phyloP scores from a whole-genome alignment of 2,329 filamentous ascomycete species.

The Diaporthe longicolla region DNA sequence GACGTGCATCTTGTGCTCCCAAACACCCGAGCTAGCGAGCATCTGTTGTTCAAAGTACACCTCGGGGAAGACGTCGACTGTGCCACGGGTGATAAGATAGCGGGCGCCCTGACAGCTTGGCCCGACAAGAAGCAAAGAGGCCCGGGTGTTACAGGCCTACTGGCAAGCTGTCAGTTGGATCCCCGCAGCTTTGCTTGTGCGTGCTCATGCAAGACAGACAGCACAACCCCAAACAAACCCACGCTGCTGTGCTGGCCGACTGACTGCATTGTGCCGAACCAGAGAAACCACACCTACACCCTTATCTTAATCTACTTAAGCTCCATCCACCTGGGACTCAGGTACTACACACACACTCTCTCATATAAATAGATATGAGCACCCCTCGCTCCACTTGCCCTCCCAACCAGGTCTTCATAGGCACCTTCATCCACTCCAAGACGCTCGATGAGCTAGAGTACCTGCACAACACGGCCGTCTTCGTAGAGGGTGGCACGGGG shows the following conservation, averaged over 20 bases:
- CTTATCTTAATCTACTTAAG: too few species aligned
- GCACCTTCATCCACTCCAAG: conserved; percentile 69
- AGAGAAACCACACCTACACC: conserved; percentile 6
- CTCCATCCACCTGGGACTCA: too few species aligned
- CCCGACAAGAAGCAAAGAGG: background rate
- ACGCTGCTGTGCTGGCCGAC: conserved; percentile 7
- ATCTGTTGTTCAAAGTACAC: background rate
- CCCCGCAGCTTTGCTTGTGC: background rate
- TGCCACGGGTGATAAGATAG: conserved; percentile 39
- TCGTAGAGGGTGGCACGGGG: conserved; percentile 62
- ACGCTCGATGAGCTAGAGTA: conserved; percentile 64
- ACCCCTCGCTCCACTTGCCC: background rate
- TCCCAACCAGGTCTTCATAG: conserved; percentile 64
- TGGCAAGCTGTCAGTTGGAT: background rate
- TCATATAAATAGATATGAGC: conserved; percentile 9
- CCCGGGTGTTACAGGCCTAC: conserved; percentile 8
- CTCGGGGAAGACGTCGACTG: background rate
- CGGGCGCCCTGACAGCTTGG: conserved; percentile 27
- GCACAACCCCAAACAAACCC: background rate
- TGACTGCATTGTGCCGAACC: conserved; percentile 23
- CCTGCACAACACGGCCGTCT: conserved; percentile 64
- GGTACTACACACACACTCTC: background rate
- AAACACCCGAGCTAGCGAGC: background rate
- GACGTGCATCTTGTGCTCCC: conserved; percentile 26
- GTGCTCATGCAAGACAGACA: background rate